Evolutionary conservation across 441 rosid genomes (phyloP), one percentile per base, ranked within the genome.

Genomic region (Pelargonium australe): DNA sequence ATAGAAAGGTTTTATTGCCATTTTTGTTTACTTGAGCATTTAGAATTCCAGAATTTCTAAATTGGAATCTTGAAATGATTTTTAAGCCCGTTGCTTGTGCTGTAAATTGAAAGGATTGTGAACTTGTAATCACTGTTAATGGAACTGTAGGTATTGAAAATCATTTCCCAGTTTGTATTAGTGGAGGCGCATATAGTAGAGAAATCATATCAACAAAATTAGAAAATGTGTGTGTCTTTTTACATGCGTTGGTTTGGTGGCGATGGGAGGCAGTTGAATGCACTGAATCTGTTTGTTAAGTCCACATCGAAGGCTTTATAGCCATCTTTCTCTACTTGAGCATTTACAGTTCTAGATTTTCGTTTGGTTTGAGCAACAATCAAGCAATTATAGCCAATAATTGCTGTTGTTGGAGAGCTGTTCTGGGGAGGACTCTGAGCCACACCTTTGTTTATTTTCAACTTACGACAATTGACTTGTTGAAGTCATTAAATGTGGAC

Each of bases 211-310:
- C 31, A 25, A 25, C 3, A 25, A 2, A 2, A 2, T 2, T 25
- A 25, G 31, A 47, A 47, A 47, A 47, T 47, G 55, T 3, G 55
- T 3, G 3, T 47, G 55, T 3, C 55, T 47, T 47, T 47, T 47
- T 47, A 47, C 14, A 10, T 11, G 13, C 9, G 4, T 12, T 3
- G 1, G 55, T 47, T 47, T 12, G 55, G 14, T 47, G 55, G 55
- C 23, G 55, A 47, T 47, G 55, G 55, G 55, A 47, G n/a, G 10
- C 9, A 12, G 55, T 47, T 47, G 55, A 47, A 47, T 47, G 0
- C 14, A 44, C 23, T 67, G 63, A 67, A 67, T 25, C 44, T 67
- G 43, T 67, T 49, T 51, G 70, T 44, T 58, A 67, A 51, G 70
- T 67, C 51, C 45, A 9, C 28, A 51, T 14, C 51, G 43, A 28